Conservation (phyloP, 495 filamentous ascomycete species). For the Aspergillus steynii region DNA sequence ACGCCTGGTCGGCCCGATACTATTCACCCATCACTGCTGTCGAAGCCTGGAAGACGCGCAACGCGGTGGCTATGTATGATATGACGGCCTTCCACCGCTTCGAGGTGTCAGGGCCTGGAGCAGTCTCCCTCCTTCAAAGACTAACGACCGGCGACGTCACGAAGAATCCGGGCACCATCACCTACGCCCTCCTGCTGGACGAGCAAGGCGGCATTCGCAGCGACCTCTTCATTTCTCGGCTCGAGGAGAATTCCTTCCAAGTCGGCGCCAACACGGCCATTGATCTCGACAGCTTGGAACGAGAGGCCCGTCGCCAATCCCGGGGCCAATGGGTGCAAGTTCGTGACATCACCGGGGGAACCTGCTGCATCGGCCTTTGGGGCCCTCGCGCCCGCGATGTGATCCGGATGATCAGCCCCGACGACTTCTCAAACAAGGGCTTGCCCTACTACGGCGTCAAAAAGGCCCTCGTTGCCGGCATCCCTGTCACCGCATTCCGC, state of each 20-base stretch:
- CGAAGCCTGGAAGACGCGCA: constrained; percentile 55
- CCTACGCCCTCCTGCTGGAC: constrained; percentile 47
- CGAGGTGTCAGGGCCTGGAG: constrained; percentile 47
- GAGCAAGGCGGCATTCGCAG: constrained; percentile 40
- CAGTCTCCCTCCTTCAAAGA: constrained; percentile 42
- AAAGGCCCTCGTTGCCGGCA: constrained; percentile 32
- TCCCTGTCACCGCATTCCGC: constrained; percentile 43
- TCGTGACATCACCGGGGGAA: constrained; percentile 49
- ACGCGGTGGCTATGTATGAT: constrained; percentile 54
- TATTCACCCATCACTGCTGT: constrained; percentile 50
- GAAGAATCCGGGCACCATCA: constrained; percentile 36
- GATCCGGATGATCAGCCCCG: constrained; percentile 28
- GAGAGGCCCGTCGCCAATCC: constrained; percentile 39
- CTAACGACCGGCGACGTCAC: constrained; percentile 45
- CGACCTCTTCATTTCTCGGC: constrained; percentile 42
- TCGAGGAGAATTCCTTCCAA: constrained; percentile 42
- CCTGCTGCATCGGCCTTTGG: constrained; percentile 54
- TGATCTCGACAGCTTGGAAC: constrained; percentile 44
- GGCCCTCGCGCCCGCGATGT: constrained; percentile 47
- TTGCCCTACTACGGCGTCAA: constrained; percentile 44
- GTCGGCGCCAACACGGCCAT: constrained; percentile 45
- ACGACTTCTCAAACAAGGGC: constrained; percentile 41
- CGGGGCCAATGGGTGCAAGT: constrained; percentile 38
- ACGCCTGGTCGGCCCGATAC: constrained; percentile 46
- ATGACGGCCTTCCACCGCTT: constrained; percentile 53